These are phyloP conservation scores for Gastrolobium bilobum DNA, from an alignment of 306 rosid genomes.

Conservation along the genomic window DNA sequence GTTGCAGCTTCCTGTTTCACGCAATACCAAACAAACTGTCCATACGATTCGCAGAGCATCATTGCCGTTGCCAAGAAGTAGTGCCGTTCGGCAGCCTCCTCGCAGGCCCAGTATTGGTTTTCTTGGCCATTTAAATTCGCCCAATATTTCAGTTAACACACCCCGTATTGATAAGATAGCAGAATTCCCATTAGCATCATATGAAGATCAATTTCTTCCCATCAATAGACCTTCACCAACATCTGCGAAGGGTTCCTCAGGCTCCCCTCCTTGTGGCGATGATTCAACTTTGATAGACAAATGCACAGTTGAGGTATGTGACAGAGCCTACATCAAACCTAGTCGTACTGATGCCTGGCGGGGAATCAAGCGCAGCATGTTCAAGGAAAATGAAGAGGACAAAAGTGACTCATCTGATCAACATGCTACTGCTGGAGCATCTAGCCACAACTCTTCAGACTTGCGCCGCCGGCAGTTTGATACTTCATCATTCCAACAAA, in stretches of 20 bases:
- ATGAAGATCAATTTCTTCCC: constrained; percentile 66
- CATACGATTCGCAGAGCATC: constrained; percentile 71
- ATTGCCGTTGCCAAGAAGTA: constrained; percentile 65
- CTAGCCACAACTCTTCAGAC: constrained; percentile 85
- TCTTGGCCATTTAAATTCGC: constrained; percentile 65
- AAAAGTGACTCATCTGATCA: constrained; percentile 72
- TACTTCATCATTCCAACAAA: constrained; percentile 77
- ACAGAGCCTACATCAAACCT: constrained; percentile 59
- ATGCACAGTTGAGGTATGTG: constrained; percentile 73
- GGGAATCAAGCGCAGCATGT: constrained; percentile 66
- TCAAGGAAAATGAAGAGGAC: constrained; percentile 49
- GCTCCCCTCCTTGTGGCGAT: constrained; percentile 60
- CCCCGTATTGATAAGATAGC: constrained; percentile 92
- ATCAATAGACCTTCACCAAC: constrained; percentile 56
- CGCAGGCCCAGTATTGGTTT: constrained; percentile 56
- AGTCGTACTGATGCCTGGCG: constrained; percentile 63
- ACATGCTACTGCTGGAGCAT: constrained; percentile 91
- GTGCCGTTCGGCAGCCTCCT: constrained; percentile 58
- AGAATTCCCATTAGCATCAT: constrained; percentile 84
- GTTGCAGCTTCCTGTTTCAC: constrained; percentile 65
- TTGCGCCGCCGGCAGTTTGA: constrained; percentile 66
- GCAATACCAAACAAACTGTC: constrained; percentile 51
- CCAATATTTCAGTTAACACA: constrained; percentile 85
- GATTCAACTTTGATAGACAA: constrained; percentile 81
- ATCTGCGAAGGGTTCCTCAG: constrained; percentile 62